A percentile compares a stretch with the other conserved stretches of the same genome.
Conservation (phyloP, 1,284 basidiomycete species). For the Earliella scabrosa region DNA sequence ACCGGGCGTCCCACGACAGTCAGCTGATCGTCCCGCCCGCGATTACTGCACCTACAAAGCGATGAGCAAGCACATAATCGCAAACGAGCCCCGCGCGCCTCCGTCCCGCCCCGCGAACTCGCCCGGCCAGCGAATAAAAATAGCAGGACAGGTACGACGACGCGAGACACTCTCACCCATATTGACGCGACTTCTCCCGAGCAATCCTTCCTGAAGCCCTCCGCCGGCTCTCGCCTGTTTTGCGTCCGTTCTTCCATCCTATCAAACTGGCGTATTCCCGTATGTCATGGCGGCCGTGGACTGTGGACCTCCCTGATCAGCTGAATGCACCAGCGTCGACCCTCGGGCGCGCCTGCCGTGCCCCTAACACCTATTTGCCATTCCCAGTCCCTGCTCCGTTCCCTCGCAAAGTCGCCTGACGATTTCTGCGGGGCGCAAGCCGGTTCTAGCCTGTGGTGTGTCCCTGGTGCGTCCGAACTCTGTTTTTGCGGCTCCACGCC, state of each 20-base stretch:
- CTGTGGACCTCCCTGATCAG: constrained; percentile 2
- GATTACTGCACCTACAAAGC: neutral
- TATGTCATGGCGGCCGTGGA: neutral
- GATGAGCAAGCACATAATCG: neutral
- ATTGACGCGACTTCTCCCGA: constrained; percentile 22
- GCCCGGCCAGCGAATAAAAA: constrained; percentile 14
- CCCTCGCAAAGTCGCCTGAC: constrained; percentile 13
- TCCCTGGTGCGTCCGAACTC: constrained; percentile 16
- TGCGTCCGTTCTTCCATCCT: neutral
- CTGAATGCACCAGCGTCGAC: constrained; percentile 4
- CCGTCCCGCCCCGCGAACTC: constrained; percentile 13
- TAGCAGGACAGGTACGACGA: constrained; percentile 5
- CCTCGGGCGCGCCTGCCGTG: constrained; percentile 11
- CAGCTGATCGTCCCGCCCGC: constrained; percentile 13
- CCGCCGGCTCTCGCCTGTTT: no score
- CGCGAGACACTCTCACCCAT: constrained; percentile 4
- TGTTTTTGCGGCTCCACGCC: constrained; percentile 5
- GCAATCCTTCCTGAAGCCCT: neutral
- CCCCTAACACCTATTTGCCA: neutral
- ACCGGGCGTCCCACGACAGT: constrained; percentile 1
- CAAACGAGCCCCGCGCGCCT: constrained; percentile 1
- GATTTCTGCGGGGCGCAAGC: neutral
- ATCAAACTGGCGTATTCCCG: neutral
- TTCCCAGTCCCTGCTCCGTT: neutral
- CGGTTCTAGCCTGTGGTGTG: constrained; percentile 14